phyloP scores from a whole-genome alignment of 176 grass and related monocot genomes.

The Carex kokanica region DNA sequence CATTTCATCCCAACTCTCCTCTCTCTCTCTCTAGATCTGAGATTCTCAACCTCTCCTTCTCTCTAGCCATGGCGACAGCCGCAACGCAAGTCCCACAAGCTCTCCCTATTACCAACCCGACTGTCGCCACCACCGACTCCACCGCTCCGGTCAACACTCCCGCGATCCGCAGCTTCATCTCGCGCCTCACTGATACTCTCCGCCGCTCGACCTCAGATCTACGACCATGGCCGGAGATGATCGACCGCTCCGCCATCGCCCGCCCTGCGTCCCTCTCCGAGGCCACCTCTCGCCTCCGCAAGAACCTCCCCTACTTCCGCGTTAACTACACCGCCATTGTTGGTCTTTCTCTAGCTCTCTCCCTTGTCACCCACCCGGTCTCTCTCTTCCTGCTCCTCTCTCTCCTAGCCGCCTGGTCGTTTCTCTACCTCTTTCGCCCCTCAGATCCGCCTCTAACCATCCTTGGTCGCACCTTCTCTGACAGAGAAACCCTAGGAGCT shows the following conservation, averaged over 20 bases:
- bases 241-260: constrained; percentile 34
- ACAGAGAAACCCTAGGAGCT: constrained; percentile 40
- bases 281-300: constrained; percentile 47
- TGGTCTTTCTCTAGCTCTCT: constrained; percentile 35
- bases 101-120: not conserved
- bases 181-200: constrained; percentile 23
- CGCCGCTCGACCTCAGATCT: constrained; percentile 31
- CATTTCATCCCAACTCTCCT: not conserved
- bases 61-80: constrained; percentile 24
- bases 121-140: not conserved
- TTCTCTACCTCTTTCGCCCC: constrained; percentile 63
- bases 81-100: constrained; percentile 26
- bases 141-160: not conserved
- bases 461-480: constrained; percentile 50
- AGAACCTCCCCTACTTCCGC: constrained; percentile 81
- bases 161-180: constrained; percentile 27
- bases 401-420: constrained; percentile 49
- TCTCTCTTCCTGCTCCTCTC: constrained; percentile 45
- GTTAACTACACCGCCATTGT: constrained; percentile 64
- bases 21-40: constrained; percentile 13
- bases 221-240: constrained; percentile 37
- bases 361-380: constrained; percentile 49
- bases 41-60: not conserved
- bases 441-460: constrained; percentile 46
- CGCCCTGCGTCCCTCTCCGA: constrained; percentile 38